Evolutionary conservation across 306 rosid species (phyloP).

Genomic region (Ammopiptanthus mongolicus): DNA sequence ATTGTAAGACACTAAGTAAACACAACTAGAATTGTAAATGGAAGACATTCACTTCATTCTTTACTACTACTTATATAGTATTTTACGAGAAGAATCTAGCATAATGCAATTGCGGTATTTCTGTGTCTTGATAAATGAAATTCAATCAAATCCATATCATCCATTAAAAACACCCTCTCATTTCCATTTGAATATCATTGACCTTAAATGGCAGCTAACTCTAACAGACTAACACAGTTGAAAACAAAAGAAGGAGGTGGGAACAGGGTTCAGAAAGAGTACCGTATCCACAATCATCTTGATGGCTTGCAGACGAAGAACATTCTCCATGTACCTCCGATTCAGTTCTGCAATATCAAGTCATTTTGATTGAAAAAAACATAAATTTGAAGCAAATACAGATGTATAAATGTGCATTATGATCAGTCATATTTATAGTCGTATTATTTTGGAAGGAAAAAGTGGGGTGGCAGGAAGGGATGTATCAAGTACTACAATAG

Average conservation of each 20-base stretch:
- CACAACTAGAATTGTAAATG: neutral
- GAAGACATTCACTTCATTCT: neutral
- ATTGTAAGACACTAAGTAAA: neutral
- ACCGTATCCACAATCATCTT: constrained; percentile 60
- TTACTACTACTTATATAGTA: neutral
- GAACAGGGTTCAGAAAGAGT: constrained; percentile 10
- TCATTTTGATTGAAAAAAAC: constrained; percentile 7
- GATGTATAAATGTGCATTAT: neutral
- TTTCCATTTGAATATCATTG: constrained; percentile 3
- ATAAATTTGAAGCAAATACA: neutral
- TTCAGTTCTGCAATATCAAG: constrained; percentile 60
- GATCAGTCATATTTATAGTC: neutral
- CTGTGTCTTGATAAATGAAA: neutral
- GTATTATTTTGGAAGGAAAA: neutral
- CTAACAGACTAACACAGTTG: neutral
- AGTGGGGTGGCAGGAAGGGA: neutral
- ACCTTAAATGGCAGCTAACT: neutral
- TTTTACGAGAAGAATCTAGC: neutral
- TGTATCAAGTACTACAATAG: neutral
- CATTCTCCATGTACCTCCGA: constrained; percentile 59
- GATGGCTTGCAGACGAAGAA: constrained; percentile 47
- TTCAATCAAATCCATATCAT: constrained; percentile 4
- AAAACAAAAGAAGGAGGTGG: neutral
- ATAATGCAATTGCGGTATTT: neutral
- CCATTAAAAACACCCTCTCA: neutral